Base-by-base conservation (phyloP, 1,284 basidiomycete species). In the Ceratobasidium sp. region DNA sequence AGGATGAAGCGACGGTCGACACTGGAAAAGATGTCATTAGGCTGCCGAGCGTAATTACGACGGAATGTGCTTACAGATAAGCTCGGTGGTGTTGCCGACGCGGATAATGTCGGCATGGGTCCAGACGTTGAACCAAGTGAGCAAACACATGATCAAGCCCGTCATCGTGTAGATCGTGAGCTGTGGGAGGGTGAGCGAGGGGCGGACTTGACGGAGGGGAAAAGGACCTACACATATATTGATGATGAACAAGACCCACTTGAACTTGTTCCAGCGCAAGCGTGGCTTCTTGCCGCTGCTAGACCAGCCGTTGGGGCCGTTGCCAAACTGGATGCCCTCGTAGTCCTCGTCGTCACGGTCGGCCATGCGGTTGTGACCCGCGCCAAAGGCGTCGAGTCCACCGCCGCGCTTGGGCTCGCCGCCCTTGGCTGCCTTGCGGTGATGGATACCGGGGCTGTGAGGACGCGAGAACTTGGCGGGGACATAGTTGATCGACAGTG, bases 51-150 rank as follows among this genome's bases (percentile, higher is more conserved):
- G 21, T 45, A 59, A 59, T 43, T 41, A n/a, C 16, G 43, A 14
- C 14, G 36, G 36, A 55, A 41, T 59, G n/a, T n/a, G n/a, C 83
- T 76, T 72, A 84, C 83, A 71, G 76, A 87, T 81, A 71, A 90
- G 84, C 77, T 90, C 88, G 23, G 84, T 78, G 57, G 78, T 79
- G 79, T 90, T 90, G n/a, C 84, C 88, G 3, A 87, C 85, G 32
- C 86, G 84, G 65, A 91, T 81, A 71, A 90, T 83, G 78, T 88
- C 87, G 21, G 89, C 85, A 75, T 85, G 81, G 26, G 80, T 78
- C 82, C 86, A 89, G 39, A 89, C 83, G 78, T 89, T 85, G 80
- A 90, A 87, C 88, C 88, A 90, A 12, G 86, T 86, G 18, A 90
- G 80, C 26, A 90, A 84, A 74, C 85, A 84, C 74, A 85, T 81